Evolutionary conservation across 495 filamentous ascomycete species (phyloP).

Genomic region (Margaritispora aquatica): DNA sequence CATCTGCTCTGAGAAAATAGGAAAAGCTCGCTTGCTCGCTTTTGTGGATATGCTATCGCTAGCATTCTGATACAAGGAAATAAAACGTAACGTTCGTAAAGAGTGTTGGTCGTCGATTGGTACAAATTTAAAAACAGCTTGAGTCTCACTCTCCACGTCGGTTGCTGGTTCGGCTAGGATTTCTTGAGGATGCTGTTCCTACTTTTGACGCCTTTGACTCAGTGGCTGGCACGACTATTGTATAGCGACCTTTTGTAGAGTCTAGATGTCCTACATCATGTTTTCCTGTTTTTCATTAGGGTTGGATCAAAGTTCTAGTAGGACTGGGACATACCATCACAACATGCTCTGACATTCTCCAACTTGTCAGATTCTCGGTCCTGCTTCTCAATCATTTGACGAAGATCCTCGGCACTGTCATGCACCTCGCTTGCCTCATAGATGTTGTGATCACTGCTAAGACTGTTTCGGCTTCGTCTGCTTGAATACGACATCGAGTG

Average conservation of each 20-base stretch:
- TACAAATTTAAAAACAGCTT: neutral
- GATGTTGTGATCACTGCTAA: conserved; percentile 37
- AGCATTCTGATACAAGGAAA: neutral
- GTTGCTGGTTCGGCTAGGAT: conserved; percentile 12
- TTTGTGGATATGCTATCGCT: no score
- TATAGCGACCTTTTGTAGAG: conserved; percentile 32
- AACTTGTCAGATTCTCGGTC: conserved; percentile 69
- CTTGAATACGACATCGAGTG: conserved; percentile 13
- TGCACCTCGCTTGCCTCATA: conserved; percentile 66
- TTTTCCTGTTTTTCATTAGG: conserved; percentile 26
- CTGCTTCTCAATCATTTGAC: conserved; percentile 66
- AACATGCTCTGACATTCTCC: conserved; percentile 95
- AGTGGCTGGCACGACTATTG: neutral
- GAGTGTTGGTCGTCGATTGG: neutral
- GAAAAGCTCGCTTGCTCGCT: no score
- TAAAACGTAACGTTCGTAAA: conserved; percentile 13
- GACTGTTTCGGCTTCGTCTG: conserved; percentile 18
- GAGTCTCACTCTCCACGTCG: conserved; percentile 15
- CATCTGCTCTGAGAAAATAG: no score
- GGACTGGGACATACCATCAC: conserved; percentile 62
- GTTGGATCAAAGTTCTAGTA: neutral
- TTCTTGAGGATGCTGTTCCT: neutral
- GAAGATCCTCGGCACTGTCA: conserved; percentile 75
- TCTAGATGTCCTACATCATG: conserved; percentile 47
- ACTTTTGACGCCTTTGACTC: conserved; percentile 1